Evolutionary conservation across 2,329 filamentous ascomycete species (phyloP).

Genomic region (Pochonia chlamydosporia): DNA sequence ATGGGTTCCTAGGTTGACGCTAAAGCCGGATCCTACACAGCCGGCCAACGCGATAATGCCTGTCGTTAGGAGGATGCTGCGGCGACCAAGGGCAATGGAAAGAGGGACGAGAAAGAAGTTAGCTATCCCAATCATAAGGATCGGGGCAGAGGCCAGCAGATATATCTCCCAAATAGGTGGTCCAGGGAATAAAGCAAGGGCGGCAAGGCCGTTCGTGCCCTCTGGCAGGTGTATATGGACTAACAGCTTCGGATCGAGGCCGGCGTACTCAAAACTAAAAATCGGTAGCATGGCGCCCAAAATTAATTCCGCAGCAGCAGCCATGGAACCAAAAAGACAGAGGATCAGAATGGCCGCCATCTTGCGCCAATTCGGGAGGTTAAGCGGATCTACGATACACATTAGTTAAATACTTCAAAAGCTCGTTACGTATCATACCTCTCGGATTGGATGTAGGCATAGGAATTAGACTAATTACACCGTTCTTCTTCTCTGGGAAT

Average conservation of each 20-base stretch:
- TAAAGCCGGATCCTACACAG: conserved; percentile 1
- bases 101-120: conserved; percentile 5
- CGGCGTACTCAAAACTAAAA: conserved; percentile 5
- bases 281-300: conserved; percentile 4
- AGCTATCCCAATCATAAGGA: conserved; percentile 2
- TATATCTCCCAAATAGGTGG: conserved; percentile 5
- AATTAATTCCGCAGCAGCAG: conserved; percentile 2
- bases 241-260: conserved; percentile 1
- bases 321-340: conserved; percentile 5
- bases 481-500: neutral
- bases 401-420: neutral
- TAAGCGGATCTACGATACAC: neutral
- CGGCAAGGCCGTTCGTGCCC: neutral
- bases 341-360: neutral
- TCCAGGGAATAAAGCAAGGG: conserved; percentile 1
- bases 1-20: neutral
- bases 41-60: conserved; percentile 3
- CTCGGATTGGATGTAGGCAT: conserved; percentile 3
- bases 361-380: conserved; percentile 3
- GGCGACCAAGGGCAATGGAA: conserved; percentile 1
- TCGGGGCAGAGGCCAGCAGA: conserved; percentile 1
- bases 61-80: neutral
- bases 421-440: neutral
- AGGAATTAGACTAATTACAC: conserved; percentile 2
- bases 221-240: neutral